Evolutionary conservation across 208 protist genomes (phyloP), one percentile per base, ranked within the genome.

Genomic region (Crithidia thermophila): DNA sequence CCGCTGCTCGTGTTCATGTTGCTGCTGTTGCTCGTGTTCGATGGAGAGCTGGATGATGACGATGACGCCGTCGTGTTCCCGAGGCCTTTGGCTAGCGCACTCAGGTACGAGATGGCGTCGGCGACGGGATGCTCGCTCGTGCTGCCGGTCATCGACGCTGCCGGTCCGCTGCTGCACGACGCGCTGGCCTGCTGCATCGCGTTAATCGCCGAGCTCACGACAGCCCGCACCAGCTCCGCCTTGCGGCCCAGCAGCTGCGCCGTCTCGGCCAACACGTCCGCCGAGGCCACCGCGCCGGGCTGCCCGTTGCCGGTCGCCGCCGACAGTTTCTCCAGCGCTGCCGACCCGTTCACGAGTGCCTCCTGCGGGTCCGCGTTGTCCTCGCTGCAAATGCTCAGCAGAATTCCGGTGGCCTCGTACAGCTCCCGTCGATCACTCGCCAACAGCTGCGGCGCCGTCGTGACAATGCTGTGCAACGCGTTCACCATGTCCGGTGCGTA

Each of bases 391-490:
- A 81, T 71, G 63, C 82, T 82, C 13, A 94, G 62, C 36, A 94
- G 55, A 10, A 76, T 87, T 7, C 89, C 89, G 3, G 74, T 85
- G 0, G 82, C 80, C 64, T 92, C 89, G 55, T 89, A 94, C 7
- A 94, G 56, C 59, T 94, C 84, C 6, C 79, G 77, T 0, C 75
- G 71, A 49, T 94, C 82, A 49, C 67, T 80, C 2, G 84, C 43
- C 27, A 64, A 50, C 4, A 91, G 72, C 31, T 71, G 65, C 53
- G 58, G 57, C 13, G 69, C 69, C 21, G 82, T 72, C 13, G 72
- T 55, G 23, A 85, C 73, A 47, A 94, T 89, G 39, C 66, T 74
- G 37, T 85, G 66, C 46, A 94, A 52, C 5, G 85, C 85, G 40
- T 64, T 75, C 9, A 91, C 69, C 77, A 95, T 87, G 34, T 86